Base-by-base conservation (phyloP, 768 basidiomycete genomes). In the Macrolepiota dolichaula region DNA sequence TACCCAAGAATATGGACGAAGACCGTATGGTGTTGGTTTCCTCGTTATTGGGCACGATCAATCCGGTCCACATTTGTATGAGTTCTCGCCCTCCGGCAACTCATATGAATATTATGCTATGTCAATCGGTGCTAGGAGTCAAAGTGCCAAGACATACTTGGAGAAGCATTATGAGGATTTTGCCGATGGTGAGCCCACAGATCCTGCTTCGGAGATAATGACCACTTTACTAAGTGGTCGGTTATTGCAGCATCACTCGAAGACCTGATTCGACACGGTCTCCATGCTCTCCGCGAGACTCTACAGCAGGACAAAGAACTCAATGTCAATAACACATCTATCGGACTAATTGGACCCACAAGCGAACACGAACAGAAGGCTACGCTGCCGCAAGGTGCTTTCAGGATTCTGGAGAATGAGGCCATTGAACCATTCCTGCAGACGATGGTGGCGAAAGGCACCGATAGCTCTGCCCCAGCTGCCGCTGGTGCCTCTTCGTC, bases 231-330 rank as follows among this genome's bases (percentile, higher is more conserved):
- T 44, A 17, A 49, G 12, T 35, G 42, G 37, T 38, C 44, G 15
- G 59, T 50, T 38, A 7, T 37, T 51, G 22, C 71, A 96, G 95
- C 86, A 72, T 83, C 85, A 44, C 79, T 98, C 55, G 91, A 96
- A 71, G 88, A 94, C 42, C 82, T 99, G 36, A 87, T 98, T 73
- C 85, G 83, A 65, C 97, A 99, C 70, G 97, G 97, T 15, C 82
- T 99, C 40, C 91, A 95, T 62, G 96, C 97, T 12, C 84, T 99
- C 15, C 88, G 94, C 32, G 96, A 98, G 72, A 98, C 97, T 1
- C 85, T 99, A 38, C 97, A 98, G 69, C 97, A 99, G 71, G 97
- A 98, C 79, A 99, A 99, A 74, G 94, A 92, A 69, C 87, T 98
- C 59, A 95, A 88, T 17, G 78, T 88, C 66, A 86, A 91, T 72